These are phyloP conservation scores for Penicillium sclerotiorum DNA, from an alignment of 2,329 filamentous ascomycete genomes.

Conservation along the genomic window DNA sequence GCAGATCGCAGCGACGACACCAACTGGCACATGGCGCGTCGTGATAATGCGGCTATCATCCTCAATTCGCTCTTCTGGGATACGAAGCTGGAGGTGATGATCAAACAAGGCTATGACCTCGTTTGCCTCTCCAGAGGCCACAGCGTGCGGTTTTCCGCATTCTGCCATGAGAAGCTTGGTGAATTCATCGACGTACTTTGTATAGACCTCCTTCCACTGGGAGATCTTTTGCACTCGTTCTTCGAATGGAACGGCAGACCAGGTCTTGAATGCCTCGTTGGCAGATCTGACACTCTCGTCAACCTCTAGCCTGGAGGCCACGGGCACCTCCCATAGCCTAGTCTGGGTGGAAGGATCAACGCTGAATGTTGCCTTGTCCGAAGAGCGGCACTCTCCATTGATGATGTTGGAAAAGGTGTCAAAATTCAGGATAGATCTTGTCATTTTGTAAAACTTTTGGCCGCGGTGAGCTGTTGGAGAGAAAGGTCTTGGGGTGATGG, in stretches of 20 bases:
- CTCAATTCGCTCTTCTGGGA: constrained; percentile 1
- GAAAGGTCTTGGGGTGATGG: too few species aligned
- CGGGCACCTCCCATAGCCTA: constrained; percentile 4
- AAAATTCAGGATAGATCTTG: neutral
- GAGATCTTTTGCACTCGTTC: neutral
- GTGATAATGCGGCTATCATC: constrained; percentile 35
- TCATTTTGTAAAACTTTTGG: too few species aligned
- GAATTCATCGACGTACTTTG: neutral
- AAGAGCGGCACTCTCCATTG: neutral
- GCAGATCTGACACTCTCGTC: constrained; percentile 4
- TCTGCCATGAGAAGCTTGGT: constrained; percentile 7
- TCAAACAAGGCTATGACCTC: constrained; percentile 5
- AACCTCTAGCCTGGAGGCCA: neutral
- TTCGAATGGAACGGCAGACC: constrained; percentile 3
- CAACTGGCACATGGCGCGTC: constrained; percentile 5
- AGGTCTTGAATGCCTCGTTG: constrained; percentile 1
- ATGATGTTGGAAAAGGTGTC: constrained; percentile 2
- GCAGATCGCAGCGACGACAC: constrained; percentile 6
- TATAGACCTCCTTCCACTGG: constrained; percentile 4
- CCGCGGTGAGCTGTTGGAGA: too few species aligned
- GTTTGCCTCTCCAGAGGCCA: constrained; percentile 5
- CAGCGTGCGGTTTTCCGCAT: constrained; percentile 2
- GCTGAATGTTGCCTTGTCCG: neutral
- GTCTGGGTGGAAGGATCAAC: constrained; percentile 1
- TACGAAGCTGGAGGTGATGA: constrained; percentile 2